Percentiles rank a stretch among this genome's conserved stretches.
Conservation (phyloP, 139 green algal species). For the Coccomyxa sp. region DNA sequence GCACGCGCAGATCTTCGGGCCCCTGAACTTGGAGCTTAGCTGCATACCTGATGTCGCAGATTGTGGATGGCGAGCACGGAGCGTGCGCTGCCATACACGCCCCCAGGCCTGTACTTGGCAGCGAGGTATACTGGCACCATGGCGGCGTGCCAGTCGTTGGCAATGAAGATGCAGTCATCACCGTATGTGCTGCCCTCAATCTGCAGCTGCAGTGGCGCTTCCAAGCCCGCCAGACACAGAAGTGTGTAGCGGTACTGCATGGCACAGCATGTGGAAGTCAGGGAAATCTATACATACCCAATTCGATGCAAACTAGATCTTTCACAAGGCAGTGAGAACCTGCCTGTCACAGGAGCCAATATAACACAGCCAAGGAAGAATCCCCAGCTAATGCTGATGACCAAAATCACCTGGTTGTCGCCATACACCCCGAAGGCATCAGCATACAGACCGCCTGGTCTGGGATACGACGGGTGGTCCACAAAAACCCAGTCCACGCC, state of each 20-base stretch:
- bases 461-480: slow-evolving; percentile 64
- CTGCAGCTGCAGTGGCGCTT: slow-evolving; percentile 64
- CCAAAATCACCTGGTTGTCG: slow-evolving; percentile 67
- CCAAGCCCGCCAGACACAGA: slow-evolving; percentile 61
- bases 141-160: slow-evolving; percentile 71
- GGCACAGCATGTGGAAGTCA: neutral
- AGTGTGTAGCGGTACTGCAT: slow-evolving; percentile 72
- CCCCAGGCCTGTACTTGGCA: slow-evolving; percentile 77
- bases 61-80: slow-evolving; percentile 86
- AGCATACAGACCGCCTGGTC: slow-evolving; percentile 69
- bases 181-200: slow-evolving; percentile 33
- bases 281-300: neutral
- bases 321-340: neutral
- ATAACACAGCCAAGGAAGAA: neutral
- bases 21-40: neutral
- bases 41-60: slow-evolving; percentile 69
- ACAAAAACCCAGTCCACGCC: slow-evolving; percentile 85
- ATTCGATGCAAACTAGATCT: no score
- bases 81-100: slow-evolving; percentile 66
- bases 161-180: slow-evolving; percentile 43
- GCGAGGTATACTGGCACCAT: slow-evolving; percentile 78
- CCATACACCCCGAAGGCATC: slow-evolving; percentile 70
- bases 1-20: neutral
- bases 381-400: neutral
- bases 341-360: neutral